phyloP scores from a whole-genome alignment of 129 eudicot genomes.

The Chrysanthemum lavandulifolium region DNA sequence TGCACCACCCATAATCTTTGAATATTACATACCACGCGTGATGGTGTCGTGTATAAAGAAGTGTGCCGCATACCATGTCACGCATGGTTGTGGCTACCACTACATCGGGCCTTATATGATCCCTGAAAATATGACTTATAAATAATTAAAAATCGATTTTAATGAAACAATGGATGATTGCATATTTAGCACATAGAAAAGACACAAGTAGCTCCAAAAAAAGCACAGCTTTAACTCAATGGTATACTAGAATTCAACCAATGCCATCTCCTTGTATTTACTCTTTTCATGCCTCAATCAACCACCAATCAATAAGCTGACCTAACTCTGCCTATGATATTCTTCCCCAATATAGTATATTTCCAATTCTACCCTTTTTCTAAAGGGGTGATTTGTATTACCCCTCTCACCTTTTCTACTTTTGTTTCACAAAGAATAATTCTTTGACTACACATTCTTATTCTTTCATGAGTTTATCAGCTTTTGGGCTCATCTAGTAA shows the following conservation, averaged over 20 bases:
- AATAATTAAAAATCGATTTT: too few relatives aligned
- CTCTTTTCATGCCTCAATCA: slow-evolving; percentile 28
- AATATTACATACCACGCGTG: too few relatives aligned
- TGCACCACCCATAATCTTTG: too few relatives aligned
- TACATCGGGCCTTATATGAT: too few relatives aligned
- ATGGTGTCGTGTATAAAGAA: too few relatives aligned
- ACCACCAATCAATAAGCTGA: slow-evolving; percentile 24
- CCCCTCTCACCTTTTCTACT: background rate
- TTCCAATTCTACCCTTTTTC: slow-evolving; percentile 29
- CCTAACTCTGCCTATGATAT: slow-evolving; percentile 20
- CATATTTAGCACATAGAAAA: slow-evolving; percentile 2
- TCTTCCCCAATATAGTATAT: slow-evolving; percentile 16
- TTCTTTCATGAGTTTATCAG: background rate
- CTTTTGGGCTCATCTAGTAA: background rate
- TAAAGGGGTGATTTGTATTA: background rate
- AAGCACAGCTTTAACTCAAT: slow-evolving; percentile 4
- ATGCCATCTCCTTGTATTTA: slow-evolving; percentile 26
- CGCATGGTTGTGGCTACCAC: too few relatives aligned
- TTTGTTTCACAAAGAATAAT: background rate
- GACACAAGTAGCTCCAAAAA: background rate
- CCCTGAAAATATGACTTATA: too few relatives aligned
- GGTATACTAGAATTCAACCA: slow-evolving; percentile 25
- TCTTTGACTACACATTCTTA: slow-evolving; percentile 9
- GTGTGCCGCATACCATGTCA: too few relatives aligned
- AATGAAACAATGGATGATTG: background rate